These are phyloP conservation scores for Septoria petroselini DNA, from an alignment of 2,329 filamentous ascomycete genomes.

Conservation along the genomic window DNA sequence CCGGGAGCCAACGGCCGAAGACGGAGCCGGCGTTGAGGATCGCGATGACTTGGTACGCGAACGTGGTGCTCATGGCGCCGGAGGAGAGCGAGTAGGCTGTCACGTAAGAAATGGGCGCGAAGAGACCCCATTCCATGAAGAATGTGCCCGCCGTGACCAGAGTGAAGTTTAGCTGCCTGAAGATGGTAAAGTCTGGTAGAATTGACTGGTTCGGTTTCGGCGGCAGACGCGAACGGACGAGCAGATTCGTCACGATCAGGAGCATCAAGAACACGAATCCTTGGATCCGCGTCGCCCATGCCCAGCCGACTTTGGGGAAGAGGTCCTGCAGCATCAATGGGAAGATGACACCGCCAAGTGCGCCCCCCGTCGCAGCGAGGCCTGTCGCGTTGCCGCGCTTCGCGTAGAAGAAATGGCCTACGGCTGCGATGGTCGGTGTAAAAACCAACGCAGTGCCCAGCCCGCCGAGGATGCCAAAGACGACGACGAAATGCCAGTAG, in stretches of 20 bases:
- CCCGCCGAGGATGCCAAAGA: conserved; percentile 71
- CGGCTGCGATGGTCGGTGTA: conserved; percentile 71
- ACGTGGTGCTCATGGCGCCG: conserved; percentile 60
- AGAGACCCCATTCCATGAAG: conserved; percentile 49
- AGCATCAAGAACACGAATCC: conserved; percentile 45
- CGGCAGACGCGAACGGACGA: conserved; percentile 45
- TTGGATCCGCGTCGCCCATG: conserved; percentile 46
- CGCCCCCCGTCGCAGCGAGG: conserved; percentile 67
- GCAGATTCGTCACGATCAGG: conserved; percentile 38
- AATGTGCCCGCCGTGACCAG: conserved; percentile 44
- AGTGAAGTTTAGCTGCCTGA: conserved; percentile 40
- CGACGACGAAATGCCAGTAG: conserved; percentile 45
- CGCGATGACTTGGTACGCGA: conserved; percentile 75
- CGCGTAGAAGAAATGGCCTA: conserved; percentile 76
- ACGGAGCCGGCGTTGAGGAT: conserved; percentile 80
- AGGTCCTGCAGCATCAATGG: conserved; percentile 45
- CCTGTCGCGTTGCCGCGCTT: conserved; percentile 76
- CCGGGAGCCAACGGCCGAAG: conserved; percentile 74
- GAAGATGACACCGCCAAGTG: conserved; percentile 47
- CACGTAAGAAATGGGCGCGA: conserved; percentile 73
- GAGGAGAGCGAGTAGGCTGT: conserved; percentile 65
- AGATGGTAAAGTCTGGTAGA: conserved; percentile 44
- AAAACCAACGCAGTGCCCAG: conserved; percentile 73
- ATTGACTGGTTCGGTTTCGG: conserved; percentile 41
- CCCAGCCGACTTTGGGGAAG: conserved; percentile 42